A percentile compares a stretch with the other conserved stretches of the same genome.
Evolutionary conservation across 2,329 filamentous ascomycete species (phyloP).

Genomic region (Scorias spongiosa): DNA sequence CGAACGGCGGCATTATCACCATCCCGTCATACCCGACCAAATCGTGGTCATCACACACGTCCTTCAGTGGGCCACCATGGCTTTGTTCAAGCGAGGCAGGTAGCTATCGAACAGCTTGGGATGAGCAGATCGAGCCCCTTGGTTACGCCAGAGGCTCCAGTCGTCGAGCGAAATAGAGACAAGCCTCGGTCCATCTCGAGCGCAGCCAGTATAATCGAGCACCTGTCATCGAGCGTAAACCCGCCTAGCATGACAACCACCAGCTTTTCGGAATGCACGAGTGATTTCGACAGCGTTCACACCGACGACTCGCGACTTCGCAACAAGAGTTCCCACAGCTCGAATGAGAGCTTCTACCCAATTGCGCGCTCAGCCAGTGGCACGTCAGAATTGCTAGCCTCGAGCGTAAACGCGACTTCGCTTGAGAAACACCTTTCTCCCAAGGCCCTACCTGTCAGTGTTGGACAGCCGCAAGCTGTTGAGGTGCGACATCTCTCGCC

Average conservation of each 20-base stretch:
- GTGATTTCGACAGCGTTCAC: slow-evolving; percentile 11
- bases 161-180: neutral
- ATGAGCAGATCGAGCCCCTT: neutral
- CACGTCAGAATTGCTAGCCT: slow-evolving; percentile 13
- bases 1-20: neutral
- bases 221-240: neutral
- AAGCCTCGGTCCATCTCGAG: neutral
- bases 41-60: neutral
- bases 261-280: slow-evolving; percentile 10
- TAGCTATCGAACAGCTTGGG: neutral
- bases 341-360: slow-evolving; percentile 11
- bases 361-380: slow-evolving; percentile 11
- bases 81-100: slow-evolving; percentile 14
- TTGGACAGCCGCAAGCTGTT: too few species aligned
- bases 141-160: neutral
- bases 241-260: slow-evolving; percentile 7
- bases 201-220: neutral
- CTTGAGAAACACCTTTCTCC: too few species aligned
- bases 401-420: neutral
- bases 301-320: slow-evolving; percentile 9
- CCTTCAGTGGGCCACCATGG: slow-evolving; percentile 18
- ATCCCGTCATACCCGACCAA: neutral
- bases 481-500: too few species aligned
- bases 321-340: slow-evolving; percentile 15
- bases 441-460: too few species aligned